A percentile compares a stretch with the other conserved stretches of the same genome.
Conservation (phyloP, 1,139 yeast species). For the Kluyveromyces sp. region DNA sequence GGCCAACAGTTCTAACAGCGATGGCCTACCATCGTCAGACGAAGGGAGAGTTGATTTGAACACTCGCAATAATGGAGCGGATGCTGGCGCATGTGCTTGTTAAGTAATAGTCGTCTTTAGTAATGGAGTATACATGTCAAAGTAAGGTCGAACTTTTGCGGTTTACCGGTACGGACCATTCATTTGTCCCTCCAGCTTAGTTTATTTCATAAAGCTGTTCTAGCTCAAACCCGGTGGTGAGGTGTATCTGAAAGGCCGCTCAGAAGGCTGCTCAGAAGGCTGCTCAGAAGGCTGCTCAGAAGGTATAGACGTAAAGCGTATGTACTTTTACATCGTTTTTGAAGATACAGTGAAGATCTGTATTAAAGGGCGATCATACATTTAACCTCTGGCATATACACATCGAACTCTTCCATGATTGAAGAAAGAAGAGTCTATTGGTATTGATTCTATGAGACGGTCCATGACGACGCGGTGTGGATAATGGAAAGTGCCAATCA, state of each 20-base stretch:
- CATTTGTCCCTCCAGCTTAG: no score
- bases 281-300: no score
- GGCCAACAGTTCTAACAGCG: constrained; percentile 15
- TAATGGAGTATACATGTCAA: neutral
- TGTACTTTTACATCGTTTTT: neutral
- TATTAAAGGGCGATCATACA: neutral
- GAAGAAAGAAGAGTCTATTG: no score
- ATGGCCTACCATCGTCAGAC: constrained; percentile 20
- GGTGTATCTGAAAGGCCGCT: no score
- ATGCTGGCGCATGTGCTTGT: constrained; percentile 8
- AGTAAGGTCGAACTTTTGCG: neutral
- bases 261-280: no score
- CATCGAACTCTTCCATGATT: no score
- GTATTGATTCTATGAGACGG: no score
- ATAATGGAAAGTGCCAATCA: constrained; percentile 1
- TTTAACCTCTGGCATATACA: no score
- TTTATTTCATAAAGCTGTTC: no score
- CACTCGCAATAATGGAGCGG: constrained; percentile 5
- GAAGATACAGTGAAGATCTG: neutral
- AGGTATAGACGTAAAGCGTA: no score
- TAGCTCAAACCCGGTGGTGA: no score
- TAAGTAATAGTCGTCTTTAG: neutral
- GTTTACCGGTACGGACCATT: no score
- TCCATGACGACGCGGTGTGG: neutral
- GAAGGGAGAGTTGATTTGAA: constrained; percentile 25